Conservation (phyloP, 306 rosid genomes). For the Trifolium subterraneum region DNA sequence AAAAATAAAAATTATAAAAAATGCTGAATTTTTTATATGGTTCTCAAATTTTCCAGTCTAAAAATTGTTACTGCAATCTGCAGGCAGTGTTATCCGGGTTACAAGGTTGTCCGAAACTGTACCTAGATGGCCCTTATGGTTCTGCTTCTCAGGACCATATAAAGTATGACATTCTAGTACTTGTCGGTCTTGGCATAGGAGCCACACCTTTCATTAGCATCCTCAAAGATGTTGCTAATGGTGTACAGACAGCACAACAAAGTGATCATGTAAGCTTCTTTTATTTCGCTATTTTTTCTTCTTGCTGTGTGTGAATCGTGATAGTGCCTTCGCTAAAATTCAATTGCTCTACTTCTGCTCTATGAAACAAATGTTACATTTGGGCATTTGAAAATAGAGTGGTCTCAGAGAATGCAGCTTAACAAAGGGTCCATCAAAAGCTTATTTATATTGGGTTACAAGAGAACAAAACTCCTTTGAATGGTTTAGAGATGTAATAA, state of each 20-base stretch:
- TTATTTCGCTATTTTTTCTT: slow-evolving; percentile 1
- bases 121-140: slow-evolving; percentile 92
- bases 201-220: slow-evolving; percentile 93
- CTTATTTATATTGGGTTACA: slow-evolving; percentile 87
- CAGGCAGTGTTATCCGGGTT: slow-evolving; percentile 57
- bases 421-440: slow-evolving; percentile 67
- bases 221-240: slow-evolving; percentile 71
- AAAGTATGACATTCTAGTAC: slow-evolving; percentile 73
- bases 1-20: neutral
- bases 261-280: slow-evolving; percentile 50
- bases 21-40: neutral
- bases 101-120: slow-evolving; percentile 63
- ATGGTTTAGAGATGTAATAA: slow-evolving; percentile 85
- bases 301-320: neutral
- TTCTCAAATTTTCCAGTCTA: slow-evolving; percentile 5
- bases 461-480: slow-evolving; percentile 90
- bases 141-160: slow-evolving; percentile 88
- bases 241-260: slow-evolving; percentile 39
- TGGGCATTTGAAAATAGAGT: slow-evolving; percentile 58
- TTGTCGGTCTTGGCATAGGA: slow-evolving; percentile 90
- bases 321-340: slow-evolving; percentile 32
- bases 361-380: slow-evolving; percentile 40
- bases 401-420: slow-evolving; percentile 55
- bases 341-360: slow-evolving; percentile 35
- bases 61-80: slow-evolving; percentile 24